Evolutionary conservation across 2,329 filamentous ascomycete species (phyloP), one percentile per base, ranked within the genome.

Genomic region (Clonostachys sp.): DNA sequence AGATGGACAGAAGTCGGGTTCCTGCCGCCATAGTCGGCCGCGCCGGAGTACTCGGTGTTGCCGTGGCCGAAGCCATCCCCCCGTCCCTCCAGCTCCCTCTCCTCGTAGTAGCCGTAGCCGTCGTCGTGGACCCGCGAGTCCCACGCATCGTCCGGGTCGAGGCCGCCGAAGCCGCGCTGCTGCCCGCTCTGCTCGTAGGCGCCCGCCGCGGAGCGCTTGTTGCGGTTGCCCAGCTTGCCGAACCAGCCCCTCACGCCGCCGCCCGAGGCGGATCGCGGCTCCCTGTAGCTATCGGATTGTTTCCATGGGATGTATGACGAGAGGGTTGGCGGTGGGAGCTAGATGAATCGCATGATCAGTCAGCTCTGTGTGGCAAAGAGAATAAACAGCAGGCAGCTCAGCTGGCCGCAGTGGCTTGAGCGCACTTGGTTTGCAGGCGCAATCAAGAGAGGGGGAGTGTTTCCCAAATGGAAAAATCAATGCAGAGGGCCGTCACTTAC

Each of bases 101-200:
- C 87, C 62, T 92, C 89, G 64, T 89, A 89, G 18, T 73, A 72
- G 3, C 79, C 80, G 61, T 84, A 83, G 12, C 67, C 70, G 59
- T 86, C 83, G 56, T 83, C 76, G 49, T 87, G 87, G 5, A 95
- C 88, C 50, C 87, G 75, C 53, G 87, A 70, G 68, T 94, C 89
- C 90, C 90, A 95, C 3, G 89, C 88, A 60, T 91, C 88, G 61
- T 95, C 89, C 2, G 87, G 87, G 59, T 94, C 89, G 42, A 90
- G 76, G 5, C 83, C 74, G 24, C 24, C 24, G 62, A 87, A 84
- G 18, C 81, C 81, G 46, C 79, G 67, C 47, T 75, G 73, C 47
- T 72, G 69, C 42, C 70, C 59, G 47, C 64, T 65, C 57, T 89
- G 70, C 58, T 91, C 87, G 71, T 90, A 91, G 42, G 85, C 84